Conservation (phyloP, 495 filamentous ascomycete species). For the Penicillium riverlandense region DNA sequence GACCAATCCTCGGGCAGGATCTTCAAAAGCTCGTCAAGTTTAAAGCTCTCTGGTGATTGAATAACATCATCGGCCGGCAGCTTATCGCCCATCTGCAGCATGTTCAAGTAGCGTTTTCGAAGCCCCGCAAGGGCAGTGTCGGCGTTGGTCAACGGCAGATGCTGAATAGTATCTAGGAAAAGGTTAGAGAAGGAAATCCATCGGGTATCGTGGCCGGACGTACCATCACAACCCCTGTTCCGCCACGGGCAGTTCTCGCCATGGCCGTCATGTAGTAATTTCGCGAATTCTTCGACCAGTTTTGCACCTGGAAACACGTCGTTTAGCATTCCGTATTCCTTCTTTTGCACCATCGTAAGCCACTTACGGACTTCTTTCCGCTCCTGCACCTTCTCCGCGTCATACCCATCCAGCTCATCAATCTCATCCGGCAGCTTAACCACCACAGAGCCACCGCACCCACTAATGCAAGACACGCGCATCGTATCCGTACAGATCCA, state of each 20-base stretch:
- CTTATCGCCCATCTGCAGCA: slow-evolving; percentile 39
- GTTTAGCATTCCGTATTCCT: slow-evolving; percentile 3
- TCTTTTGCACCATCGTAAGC: not conserved
- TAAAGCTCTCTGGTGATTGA: slow-evolving; percentile 35
- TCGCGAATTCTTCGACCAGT: slow-evolving; percentile 70
- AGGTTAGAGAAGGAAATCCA: slow-evolving; percentile 4
- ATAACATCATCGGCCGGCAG: slow-evolving; percentile 43
- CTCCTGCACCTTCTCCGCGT: slow-evolving; percentile 53
- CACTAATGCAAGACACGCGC: slow-evolving; percentile 69
- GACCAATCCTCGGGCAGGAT: slow-evolving; percentile 26
- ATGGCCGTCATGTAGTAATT: slow-evolving; percentile 68
- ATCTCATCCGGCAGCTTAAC: slow-evolving; percentile 66
- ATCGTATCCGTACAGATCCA: slow-evolving; percentile 83
- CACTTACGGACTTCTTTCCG: slow-evolving; percentile 53
- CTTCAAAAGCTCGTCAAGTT: slow-evolving; percentile 25
- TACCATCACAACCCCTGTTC: slow-evolving; percentile 76
- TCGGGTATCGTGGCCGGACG: slow-evolving; percentile 3
- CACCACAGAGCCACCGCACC: slow-evolving; percentile 74
- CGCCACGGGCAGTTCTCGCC: slow-evolving; percentile 83
- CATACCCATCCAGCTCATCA: slow-evolving; percentile 40
- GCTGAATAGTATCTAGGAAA: slow-evolving; percentile 42
- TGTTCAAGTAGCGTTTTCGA: slow-evolving; percentile 52
- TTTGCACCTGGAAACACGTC: slow-evolving; percentile 26
- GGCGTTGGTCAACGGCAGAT: slow-evolving; percentile 50
- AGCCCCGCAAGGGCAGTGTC: slow-evolving; percentile 48